These are phyloP conservation scores for Fusarium devonianum DNA, from an alignment of 2,329 filamentous ascomycete genomes.

Conservation along the genomic window DNA sequence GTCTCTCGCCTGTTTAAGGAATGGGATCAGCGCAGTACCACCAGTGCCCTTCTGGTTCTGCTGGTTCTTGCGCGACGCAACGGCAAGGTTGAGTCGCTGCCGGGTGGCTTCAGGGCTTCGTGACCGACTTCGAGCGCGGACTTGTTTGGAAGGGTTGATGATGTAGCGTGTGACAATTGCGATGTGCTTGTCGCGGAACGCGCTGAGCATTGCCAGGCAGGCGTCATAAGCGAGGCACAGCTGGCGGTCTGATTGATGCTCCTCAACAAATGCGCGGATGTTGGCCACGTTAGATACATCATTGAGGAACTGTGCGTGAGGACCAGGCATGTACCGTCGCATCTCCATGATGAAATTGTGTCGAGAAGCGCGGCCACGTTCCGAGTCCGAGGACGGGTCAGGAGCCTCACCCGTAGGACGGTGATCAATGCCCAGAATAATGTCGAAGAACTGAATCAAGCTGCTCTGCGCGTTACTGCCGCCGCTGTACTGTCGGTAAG, in stretches of 20 bases:
- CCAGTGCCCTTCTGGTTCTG: conserved; percentile 85
- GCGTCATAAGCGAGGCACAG: conserved; percentile 88
- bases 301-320: conserved; percentile 86
- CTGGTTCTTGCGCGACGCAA: conserved; percentile 58
- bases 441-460: conserved; percentile 96
- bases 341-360: conserved; percentile 97
- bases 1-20: conserved; percentile 94
- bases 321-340: conserved; percentile 95
- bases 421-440: conserved; percentile 88
- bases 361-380: conserved; percentile 52
- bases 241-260: conserved; percentile 64
- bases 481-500: conserved; percentile 86
- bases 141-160: conserved; percentile 83
- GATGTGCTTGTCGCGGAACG: conserved; percentile 91
- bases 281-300: conserved; percentile 83
- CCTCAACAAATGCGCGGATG: conserved; percentile 82
- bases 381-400: conserved; percentile 52
- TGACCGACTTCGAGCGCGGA: conserved; percentile 68
- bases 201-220: conserved; percentile 74
- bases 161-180: conserved; percentile 97
- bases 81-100: conserved; percentile 66
- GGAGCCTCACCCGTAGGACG: conserved; percentile 81
- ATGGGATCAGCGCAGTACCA: conserved; percentile 91
- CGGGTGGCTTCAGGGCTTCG: conserved; percentile 62
- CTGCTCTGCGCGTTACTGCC: conserved; percentile 98